Evolutionary conservation across 2,329 filamentous ascomycete genomes (phyloP).

Genomic region (Colletotrichum sp.): DNA sequence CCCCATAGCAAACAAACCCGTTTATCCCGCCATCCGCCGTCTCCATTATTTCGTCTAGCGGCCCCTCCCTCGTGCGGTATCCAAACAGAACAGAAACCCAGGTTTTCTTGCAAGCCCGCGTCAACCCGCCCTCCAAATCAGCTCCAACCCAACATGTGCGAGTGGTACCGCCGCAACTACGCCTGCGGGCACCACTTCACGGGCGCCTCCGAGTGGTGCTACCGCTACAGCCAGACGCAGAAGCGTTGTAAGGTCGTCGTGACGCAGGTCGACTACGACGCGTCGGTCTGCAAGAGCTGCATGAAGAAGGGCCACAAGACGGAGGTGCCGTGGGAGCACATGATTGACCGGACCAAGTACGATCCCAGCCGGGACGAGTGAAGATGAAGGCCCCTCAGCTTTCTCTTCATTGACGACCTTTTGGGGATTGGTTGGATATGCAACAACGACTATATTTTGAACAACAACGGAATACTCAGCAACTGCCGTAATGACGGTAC

Average conservation of each 20-base stretch:
- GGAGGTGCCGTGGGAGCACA: background rate
- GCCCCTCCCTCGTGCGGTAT: background rate
- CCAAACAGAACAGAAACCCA: background rate
- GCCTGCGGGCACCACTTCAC: slow-evolving; percentile 23
- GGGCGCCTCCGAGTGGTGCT: slow-evolving; percentile 22
- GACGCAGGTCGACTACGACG: slow-evolving; percentile 16
- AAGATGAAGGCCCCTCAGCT: background rate
- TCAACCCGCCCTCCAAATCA: background rate
- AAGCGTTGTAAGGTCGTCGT: slow-evolving; percentile 21
- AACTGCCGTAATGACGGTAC: background rate
- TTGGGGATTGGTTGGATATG: background rate
- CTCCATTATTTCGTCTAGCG: background rate
- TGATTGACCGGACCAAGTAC: background rate
- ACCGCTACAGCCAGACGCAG: slow-evolving; percentile 20
- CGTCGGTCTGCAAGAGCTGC: slow-evolving; percentile 13
- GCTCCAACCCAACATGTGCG: slow-evolving; percentile 19
- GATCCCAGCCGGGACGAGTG: slow-evolving; percentile 7
- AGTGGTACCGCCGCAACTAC: slow-evolving; percentile 24
- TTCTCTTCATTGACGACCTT: background rate
- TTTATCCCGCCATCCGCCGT: background rate
- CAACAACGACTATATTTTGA: background rate
- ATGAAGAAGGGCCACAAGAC: background rate
- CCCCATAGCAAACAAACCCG: background rate
- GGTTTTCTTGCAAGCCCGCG: slow-evolving; percentile 18
- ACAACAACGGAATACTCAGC: background rate